Evolutionary conservation across 495 filamentous ascomycete species (phyloP), one percentile per base, ranked within the genome.

Genomic region (Penicillium bialowiezense): DNA sequence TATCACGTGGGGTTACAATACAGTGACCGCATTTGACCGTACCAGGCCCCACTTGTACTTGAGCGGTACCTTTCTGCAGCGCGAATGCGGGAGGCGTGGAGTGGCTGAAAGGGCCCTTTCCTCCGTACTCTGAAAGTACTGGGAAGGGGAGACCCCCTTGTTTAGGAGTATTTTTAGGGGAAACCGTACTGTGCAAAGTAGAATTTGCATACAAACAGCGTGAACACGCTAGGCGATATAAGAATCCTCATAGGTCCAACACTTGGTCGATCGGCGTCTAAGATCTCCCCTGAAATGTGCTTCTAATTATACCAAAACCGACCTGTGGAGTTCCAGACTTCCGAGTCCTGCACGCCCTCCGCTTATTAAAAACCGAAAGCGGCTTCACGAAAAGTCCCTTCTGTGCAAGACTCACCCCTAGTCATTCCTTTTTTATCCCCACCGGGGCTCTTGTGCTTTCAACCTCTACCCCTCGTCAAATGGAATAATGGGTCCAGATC

Each of bases 401-500:
- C 37, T 21, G 13, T 19, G 28, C n/a, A n/a, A 24, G 19, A 52
- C 68, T 73, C 67, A 70, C 68, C 68, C 55, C 54, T 60, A 71
- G 71, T 74, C 69, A 51, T 56, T 74, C 69, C 21, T 72, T 73
- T 68, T 40, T 23, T 18, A 14, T 44, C 26, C 51, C 51, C 40
- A 34, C 41, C 50, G 44, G 45, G 43, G 44, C 32, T 42, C 31
- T 52, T 47, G 56, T 56, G 54, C 20, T 43, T 50, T 37, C 54
- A 21, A 10, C 44, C 42, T 31, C 37, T 31, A 33, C 44, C 39
- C 51, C 51, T 38, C 47, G 35, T 50, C 69, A 60, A 66, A 73
- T 76, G 72, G 73, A 75, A 91, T 89, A 86, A 64, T 84, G 70
- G 87, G 90, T 71, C 84, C 86, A 54, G 84, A 84, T 65, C 86